Evolutionary conservation across 2,329 filamentous ascomycete species (phyloP).

Genomic region (Plectosphaerella sp.): DNA sequence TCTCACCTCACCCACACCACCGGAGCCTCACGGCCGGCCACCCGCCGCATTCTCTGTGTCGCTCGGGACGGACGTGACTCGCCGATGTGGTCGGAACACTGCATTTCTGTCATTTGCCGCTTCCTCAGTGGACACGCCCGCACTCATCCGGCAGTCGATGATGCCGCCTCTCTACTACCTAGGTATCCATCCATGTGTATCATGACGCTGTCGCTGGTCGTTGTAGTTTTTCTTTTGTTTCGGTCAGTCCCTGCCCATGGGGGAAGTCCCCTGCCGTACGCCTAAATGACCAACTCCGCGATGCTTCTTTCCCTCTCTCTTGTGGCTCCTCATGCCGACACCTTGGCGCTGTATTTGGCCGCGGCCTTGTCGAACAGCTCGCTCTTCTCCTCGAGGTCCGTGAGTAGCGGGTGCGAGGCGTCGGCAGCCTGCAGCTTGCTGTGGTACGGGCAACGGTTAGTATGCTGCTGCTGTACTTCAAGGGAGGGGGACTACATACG

Average conservation of each 20-base stretch:
- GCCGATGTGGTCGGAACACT: no score
- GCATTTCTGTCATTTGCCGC: no score
- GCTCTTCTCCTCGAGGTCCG: slow-evolving; percentile 79
- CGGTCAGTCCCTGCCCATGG: not conserved
- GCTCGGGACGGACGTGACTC: no score
- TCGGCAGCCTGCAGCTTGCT: slow-evolving; percentile 55
- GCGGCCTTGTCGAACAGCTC: slow-evolving; percentile 82
- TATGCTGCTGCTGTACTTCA: not conserved
- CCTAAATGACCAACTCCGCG: slow-evolving; percentile 12
- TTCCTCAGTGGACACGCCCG: no score
- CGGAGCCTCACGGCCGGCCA: no score
- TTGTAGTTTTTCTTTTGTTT: slow-evolving; percentile 4
- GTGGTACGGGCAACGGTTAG: slow-evolving; percentile 9
- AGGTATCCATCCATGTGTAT: no score
- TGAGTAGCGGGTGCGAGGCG: slow-evolving; percentile 65
- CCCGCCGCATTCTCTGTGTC: no score
- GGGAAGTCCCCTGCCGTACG: slow-evolving; percentile 11
- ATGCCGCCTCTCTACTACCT: not conserved
- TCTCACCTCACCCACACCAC: no score
- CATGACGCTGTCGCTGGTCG: no score
- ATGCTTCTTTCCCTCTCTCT: not conserved
- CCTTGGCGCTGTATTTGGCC: slow-evolving; percentile 82
- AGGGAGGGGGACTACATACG: slow-evolving; percentile 40
- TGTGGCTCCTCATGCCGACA: slow-evolving; percentile 39
- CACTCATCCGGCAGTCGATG: not conserved